Conservation (phyloP, 805 yeast genomes). For the Ogataea pilisensis region DNA sequence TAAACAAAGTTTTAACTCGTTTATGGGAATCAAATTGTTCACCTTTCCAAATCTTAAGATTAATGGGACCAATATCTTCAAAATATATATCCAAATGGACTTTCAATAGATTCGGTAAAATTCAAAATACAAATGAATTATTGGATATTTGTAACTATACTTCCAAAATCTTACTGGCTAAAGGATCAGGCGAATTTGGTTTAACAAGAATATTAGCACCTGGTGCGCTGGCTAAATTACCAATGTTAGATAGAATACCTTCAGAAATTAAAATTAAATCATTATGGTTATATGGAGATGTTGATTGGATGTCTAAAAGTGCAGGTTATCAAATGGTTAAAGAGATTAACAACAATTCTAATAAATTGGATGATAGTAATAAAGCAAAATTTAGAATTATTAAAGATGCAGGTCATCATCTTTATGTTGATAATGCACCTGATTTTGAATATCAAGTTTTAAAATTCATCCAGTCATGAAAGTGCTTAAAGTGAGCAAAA, state of each 20-base stretch:
- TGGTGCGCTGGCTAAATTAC: conserved; percentile 54
- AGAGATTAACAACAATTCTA: conserved; percentile 24
- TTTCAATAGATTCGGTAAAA: conserved; percentile 38
- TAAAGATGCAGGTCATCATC: conserved; percentile 49
- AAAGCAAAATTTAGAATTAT: conserved; percentile 34
- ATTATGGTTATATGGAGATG: conserved; percentile 62
- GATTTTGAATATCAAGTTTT: conserved; percentile 27
- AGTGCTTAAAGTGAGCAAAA: too few species aligned
- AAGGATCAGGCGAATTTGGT: conserved; percentile 64
- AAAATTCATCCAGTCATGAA: conserved; percentile 14
- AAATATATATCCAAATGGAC: conserved; percentile 53
- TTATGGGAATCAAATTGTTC: conserved; percentile 54
- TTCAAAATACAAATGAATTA: conserved; percentile 27
- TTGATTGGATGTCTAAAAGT: conserved; percentile 66
- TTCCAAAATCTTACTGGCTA: conserved; percentile 46
- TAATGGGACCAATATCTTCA: conserved; percentile 51
- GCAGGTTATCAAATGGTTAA: conserved; percentile 49
- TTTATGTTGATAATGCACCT: conserved; percentile 47
- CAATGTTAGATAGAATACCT: conserved; percentile 51
- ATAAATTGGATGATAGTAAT: conserved; percentile 6
- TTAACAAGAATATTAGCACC: conserved; percentile 56
- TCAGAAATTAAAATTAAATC: conserved; percentile 38
- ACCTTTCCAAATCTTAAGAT: conserved; percentile 49
- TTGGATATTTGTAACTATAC: conserved; percentile 50
- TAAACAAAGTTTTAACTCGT: conserved; percentile 34